Percentiles rank a stretch among this genome's conserved stretches.
Conservation (phyloP, 805 yeast species). For the Candida dendrica region DNA sequence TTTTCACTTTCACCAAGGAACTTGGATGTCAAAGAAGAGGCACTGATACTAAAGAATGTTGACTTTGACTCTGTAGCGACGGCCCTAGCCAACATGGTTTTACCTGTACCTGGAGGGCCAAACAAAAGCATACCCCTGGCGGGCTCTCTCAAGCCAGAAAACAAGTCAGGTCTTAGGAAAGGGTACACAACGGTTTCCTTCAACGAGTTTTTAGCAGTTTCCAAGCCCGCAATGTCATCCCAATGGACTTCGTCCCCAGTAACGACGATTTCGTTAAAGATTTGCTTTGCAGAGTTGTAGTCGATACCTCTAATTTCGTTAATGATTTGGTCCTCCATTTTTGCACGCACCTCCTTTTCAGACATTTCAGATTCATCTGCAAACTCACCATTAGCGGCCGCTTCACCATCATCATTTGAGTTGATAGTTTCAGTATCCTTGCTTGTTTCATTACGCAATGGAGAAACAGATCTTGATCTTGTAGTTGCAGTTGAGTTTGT, state of each 20-base stretch:
- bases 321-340: conserved; percentile 21
- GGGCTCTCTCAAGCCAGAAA: conserved; percentile 88
- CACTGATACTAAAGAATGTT: conserved; percentile 87
- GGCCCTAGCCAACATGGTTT: conserved; percentile 95
- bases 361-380: conserved; percentile 17
- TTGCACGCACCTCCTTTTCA: conserved; percentile 21
- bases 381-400: conserved; percentile 8
- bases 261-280: conserved; percentile 81
- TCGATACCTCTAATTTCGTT: conserved; percentile 58
- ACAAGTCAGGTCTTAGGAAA: conserved; percentile 86
- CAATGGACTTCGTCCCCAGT: conserved; percentile 91
- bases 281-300: conserved; percentile 70
- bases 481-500: neutral
- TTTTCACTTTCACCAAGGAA: conserved; percentile 86
- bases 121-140: conserved; percentile 92
- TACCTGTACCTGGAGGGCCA: conserved; percentile 99
- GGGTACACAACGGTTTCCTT: conserved; percentile 97
- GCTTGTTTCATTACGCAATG: neutral
- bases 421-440: conserved; percentile 18
- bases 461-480: conserved; percentile 1
- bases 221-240: conserved; percentile 95
- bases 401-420: conserved; percentile 5
- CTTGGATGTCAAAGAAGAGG: conserved; percentile 82
- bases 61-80: conserved; percentile 95
- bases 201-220: conserved; percentile 76